Evolutionary conservation across 2,329 filamentous ascomycete species (phyloP), one percentile per base, ranked within the genome.

Genomic region (Venturia asperata): DNA sequence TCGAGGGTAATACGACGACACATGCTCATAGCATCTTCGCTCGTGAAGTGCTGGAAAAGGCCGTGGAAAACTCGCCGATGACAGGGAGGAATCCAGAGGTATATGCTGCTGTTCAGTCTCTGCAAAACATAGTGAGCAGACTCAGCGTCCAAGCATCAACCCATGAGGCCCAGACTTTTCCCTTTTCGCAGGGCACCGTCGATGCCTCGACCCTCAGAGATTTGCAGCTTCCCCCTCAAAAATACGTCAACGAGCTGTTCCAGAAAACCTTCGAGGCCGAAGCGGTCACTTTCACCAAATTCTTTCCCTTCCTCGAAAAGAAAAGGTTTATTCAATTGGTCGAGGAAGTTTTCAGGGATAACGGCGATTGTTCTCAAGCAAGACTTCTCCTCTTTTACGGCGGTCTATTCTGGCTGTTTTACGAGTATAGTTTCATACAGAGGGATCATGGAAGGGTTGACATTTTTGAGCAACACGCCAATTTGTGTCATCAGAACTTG

Each of bases 1-100:
- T 81, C 60, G 80, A 82, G 67, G 81, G 80, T 3, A 80, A 80
- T 63, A 81, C 80, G 0, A 79, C 80, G 2, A 74, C 82, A 24
- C 75, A 74, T 41, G 75, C 77, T 9, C 80, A 83, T 67, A 82
- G 80, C 0, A 77, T 76, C 3, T 78, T 80, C 70, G 80, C 80
- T 71, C 68, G 74, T 69, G 68, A 78, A 74, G 66, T 78, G 74
- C 66, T 81, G 71, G 72, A 78, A 69, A 64, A 77, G 71, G 62
- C 77, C 72, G 69, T 76, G n/a, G 72, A 70, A 5, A 74, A 74
- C 17, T 71, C 68, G 5, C 27, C 49, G 7, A 19, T 58, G n/a
- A 52, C 52, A 43, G 37, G 24, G 21, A 71, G 73, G 30, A 75
- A 75, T 65, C 69, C 71, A 21, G 72, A 76, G 52, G 69, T 77